phyloP scores from a whole-genome alignment of 257 asterid species.

The Solanum chiquidenum region DNA sequence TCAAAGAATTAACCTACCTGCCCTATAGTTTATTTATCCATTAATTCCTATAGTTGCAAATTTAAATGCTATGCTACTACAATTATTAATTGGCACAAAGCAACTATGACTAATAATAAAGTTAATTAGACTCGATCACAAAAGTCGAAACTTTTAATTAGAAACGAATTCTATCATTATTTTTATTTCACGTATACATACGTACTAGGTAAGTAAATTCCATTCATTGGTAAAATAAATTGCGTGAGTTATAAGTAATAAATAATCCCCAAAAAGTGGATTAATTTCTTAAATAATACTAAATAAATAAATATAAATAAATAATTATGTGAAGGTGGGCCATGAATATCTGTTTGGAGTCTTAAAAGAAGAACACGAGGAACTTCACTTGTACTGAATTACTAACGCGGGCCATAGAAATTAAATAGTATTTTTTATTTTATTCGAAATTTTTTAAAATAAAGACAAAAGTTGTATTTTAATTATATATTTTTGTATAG shows the following conservation, averaged over 20 bases:
- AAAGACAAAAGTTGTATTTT: not conserved
- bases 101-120: too few species aligned
- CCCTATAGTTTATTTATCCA: not conserved
- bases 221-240: not conserved
- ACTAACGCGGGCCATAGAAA: not conserved
- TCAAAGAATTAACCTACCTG: not conserved
- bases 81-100: not conserved
- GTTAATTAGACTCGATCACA: too few species aligned
- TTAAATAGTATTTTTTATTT: too few species aligned
- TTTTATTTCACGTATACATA: not conserved
- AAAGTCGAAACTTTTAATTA: not conserved
- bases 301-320: not conserved
- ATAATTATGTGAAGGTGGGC: too few species aligned
- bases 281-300: not conserved
- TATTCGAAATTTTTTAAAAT: too few species aligned
- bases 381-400: not conserved
- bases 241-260: not conserved
- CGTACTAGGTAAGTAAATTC: not conserved
- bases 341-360: not conserved
- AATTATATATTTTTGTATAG: too few species aligned
- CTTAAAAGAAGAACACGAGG: not conserved
- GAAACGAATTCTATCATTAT: not conserved
- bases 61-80: not conserved
- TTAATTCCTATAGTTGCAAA: not conserved
- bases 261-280: not conserved